Evolutionary conservation across 345 rosid genomes (phyloP), one percentile per base, ranked within the genome.

Genomic region (Citropsis articulata): DNA sequence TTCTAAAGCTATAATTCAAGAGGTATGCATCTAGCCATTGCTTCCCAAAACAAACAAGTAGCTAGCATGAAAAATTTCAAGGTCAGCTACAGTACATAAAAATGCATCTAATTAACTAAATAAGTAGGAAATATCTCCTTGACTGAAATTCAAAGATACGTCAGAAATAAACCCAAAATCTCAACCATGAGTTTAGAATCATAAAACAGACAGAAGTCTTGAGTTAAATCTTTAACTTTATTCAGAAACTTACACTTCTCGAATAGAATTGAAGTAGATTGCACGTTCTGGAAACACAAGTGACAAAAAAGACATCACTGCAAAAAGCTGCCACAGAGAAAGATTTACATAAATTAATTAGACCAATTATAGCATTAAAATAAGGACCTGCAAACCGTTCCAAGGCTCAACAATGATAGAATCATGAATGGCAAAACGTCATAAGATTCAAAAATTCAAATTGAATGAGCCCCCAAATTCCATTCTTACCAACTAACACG

Each of bases 191-290:
- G 28, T 59, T 13, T 12, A 56, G 30, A 53, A 53, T 22, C 9
- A 67, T 48, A 24, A 61, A 78, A 33, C 60, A 65, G 40, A 78
- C 57, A 36, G 18, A 66, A 7, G 30, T 14, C 35, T 55, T 4
- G 1, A 69, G n/a, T 69, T 10, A 48, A 24, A 42, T 50, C 7
- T 50, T 72, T 21, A 24, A 66, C 14, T 33, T 30, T 28, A 63
- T 35, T 45, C 35, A 66, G 53, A 80, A 78, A 88, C 98, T 91
- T 88, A 97, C 99, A 93, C 94, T 90, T 97, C 99, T 59, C 98
- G 84, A 69, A 94, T 89, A 71, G 99, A 97, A 89, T 94, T 93
- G 83, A 94, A 94, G 76, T 93, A 93, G 66, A 97, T 97, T 24
- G 99, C 85, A 84, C 91, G 85, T 72, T 75, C 77, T 2, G 98